Evolutionary conservation across 768 basidiomycete genomes (phyloP), one percentile per base, ranked within the genome.

Genomic region (Xerocomus brunneocitrinus): DNA sequence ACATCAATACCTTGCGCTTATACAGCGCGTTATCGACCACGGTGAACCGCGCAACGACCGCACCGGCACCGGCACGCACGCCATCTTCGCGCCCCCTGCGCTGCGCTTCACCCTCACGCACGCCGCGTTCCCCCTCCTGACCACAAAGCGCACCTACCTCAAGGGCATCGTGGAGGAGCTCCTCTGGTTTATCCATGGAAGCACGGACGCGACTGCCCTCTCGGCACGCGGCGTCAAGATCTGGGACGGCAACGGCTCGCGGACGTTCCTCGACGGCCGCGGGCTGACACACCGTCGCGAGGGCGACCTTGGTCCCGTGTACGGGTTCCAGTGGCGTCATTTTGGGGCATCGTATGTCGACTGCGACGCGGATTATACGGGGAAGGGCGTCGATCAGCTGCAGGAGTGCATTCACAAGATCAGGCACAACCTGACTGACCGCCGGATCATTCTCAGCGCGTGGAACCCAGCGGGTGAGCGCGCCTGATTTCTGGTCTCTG

Each of bases 281-380:
- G 95, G 97, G 3, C 70, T 98, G n/a, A 79, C 78, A 0, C 86
- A 95, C 66, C 76, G 93, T 30, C 74, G 89, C 6, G 89, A 91
- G 66, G 95, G 95, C 5, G 97, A 99, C 67, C 72, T 99, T 4
- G 97, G 97, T 0, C 95, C 95, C 0, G 92, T 99, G 0, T 99
- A 99, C 66, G 95, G 95, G 0, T 97, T 97, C 65, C 93, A 95
- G 62, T 98, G 94, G 94, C 78, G 94, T 51, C 91, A 95, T 69
- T 97, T 95, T 71, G 95, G 94, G 1, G 92, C 93, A 4, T 72
- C 81, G 54, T 95, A 95, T 59, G 70, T 72, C 31, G 82, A 88
- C 59, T 87, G 85, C 58, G 88, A 90, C 28, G 70, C 74, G 22
- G 83, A 88, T 61, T 97, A 97, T 64, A 71, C 77, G 0, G 89